Base-by-base conservation (phyloP, 805 yeast genomes). In the Zygosaccharomyces pseudorouxii region DNA sequence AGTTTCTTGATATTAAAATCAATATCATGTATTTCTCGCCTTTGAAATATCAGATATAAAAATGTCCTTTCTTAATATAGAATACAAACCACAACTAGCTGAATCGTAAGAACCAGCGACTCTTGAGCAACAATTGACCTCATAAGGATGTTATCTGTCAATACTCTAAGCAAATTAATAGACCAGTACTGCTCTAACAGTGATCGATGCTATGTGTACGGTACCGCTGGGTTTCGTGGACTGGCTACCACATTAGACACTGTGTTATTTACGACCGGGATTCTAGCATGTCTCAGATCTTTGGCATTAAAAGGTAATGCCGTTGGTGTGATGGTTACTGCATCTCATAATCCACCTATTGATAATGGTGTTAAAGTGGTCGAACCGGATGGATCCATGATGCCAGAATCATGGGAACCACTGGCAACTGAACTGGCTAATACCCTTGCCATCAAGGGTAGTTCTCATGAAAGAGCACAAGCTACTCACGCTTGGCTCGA, bases 191-290 rank as follows among this genome's bases (percentile, higher is more conserved):
- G 66, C 42, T 52, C 48, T 48, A 80, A 83, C 1, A 62, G 65
- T n/a, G 65, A 57, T 20, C 54, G 68, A 30, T 47, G 52, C 1
- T 84, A 80, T 61, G 69, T 79, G 14, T 93, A 93, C 60, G 99
- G 99, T n/a, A 93, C 99, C 0, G 99, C 99, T 1, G 99, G 99
- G 7, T 93, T 93, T 71, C 79, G 99, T 50, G 82, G 83, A 71
- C 71, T 79, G 42, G 90, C 95, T 1, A 63, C 69, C 18, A 67
- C 75, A 14, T 71, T 92, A 55, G 95, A 88, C 62, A 82, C 89
- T 14, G 92, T 90, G 28, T 85, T 88, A 67, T 87, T 80, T 65
- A 76, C 92, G 5, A 89, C 86, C 14, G 96, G 97, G 2, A 72
- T 89, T 16, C 64, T 90, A 23, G 97, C 99, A 0, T 72, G 82